Evolutionary conservation across 495 filamentous ascomycete genomes (phyloP), one percentile per base, ranked within the genome.

Genomic region (Talaromyces stipitatus): DNA sequence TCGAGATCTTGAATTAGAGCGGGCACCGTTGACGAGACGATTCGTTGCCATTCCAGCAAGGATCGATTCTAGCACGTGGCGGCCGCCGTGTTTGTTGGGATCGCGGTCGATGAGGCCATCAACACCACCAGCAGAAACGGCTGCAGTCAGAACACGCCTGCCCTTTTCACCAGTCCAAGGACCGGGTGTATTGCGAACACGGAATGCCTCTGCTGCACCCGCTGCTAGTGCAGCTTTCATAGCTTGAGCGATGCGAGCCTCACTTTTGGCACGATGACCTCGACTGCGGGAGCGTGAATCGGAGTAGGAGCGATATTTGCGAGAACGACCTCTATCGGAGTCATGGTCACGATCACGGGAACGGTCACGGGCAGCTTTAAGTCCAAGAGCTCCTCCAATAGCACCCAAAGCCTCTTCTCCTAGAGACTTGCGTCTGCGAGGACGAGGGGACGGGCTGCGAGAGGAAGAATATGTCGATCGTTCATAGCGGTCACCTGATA

Each of bases 121-220:
- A 57, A 95, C 85, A 27, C 90, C 86, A 62, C 87, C 91, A 45
- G 91, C 90, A 62, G 87, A 83, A 28, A 92, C 79, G 16, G 91
- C 91, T 18, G 91, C 91, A 23, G 91, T 95, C 18, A 95, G 78
- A 58, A 96, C 83, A 33, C 91, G 87, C 69, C 88, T 90, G 56
- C 89, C 89, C 69, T 95, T 95, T 28, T 85, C 83, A 46, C 91
- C 91, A 30, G 80, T 85, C 88, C 89, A 95, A 18, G 83, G 80
- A 50, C 91, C 91, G 0, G 88, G 87, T 48, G 90, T 86, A 62
- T 94, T 95, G 66, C 90, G 88, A 33, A 85, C 79, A 32, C 88
- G 83, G 79, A 95, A 95, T 26, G 91, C 91, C 73, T 95, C 90
- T 22, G 89, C 82, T 9, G 90, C 91, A 58, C 90, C 91, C 53